Base-by-base conservation (phyloP, 2,329 filamentous ascomycete species). In the Fusarium duplospermum region DNA sequence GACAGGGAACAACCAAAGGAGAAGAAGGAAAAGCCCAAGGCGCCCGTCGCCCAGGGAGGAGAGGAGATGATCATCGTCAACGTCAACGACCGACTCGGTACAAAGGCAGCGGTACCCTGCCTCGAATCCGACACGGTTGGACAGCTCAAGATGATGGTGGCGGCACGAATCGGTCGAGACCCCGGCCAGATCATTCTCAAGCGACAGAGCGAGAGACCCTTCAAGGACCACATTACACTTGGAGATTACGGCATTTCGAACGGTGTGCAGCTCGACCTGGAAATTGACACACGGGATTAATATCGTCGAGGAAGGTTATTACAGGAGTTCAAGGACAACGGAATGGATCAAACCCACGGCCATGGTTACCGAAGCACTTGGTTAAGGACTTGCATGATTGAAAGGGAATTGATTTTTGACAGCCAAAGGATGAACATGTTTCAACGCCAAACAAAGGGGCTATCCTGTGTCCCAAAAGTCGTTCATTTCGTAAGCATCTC, bases 171-270 rank as follows among this genome's bases (percentile, higher is more conserved):
- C 78, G 96, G 96, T 2, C 90, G 96, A 38, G 92, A 97, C 77
- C 93, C 95, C 52, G 93, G 96, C 80, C 94, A 98, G 84, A 98
- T 98, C 73, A 87, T 98, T 84, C 84, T 98, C 69, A 96, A 97
- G 87, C 88, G 96, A 76, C 96, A 98, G 84, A 94, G 95, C 14
- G 94, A 98, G 84, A 86, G 95, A 74, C 95, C 96, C 27, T 98
- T 98, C 82, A 98, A 98, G 86, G 95, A 98, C 81, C 90, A 93
- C 77, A 88, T 98, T 70, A 95, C 91, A 36, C 83, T 98, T 77
- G 94, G 94, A 79, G 96, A 98, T 84, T 98, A 98, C 83, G 94
- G 94, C n/a, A 92, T 98, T 66, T 94, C 93, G 78, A 96, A 96
- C 83, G 96, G 96, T 11, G 95, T 98, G 80, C 89, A 91, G 83